Evolutionary conservation across 2,329 filamentous ascomycete genomes (phyloP), one percentile per base, ranked within the genome.

Genomic region (Bipolaris oryzae): DNA sequence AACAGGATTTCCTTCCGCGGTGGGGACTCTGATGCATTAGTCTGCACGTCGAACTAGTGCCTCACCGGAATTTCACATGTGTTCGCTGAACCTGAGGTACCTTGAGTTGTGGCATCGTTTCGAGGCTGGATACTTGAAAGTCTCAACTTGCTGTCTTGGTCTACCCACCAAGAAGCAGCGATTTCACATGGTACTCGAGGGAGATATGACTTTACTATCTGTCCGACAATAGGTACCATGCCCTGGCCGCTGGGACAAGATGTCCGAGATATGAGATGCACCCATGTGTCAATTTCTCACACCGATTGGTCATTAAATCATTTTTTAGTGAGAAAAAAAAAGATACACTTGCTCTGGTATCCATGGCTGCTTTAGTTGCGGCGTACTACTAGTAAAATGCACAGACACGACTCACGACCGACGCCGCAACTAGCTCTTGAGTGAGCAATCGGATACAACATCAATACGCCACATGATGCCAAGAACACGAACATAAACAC

Each of bases 331-430:
- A 34, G 31, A 25, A 20, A 18, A 28, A 37, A n/a, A 43, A n/a
- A 23, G 46, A 47, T 18, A 45, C 18, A 18, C 43, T 16, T 10
- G 20, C 23, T 44, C 33, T 25, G 13, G 34, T n/a, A 15, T 37
- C 38, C 31, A 49, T 34, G 21, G 18, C 28, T 6, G 38, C 52
- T 28, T 16, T 55, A 55, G 52, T 20, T 52, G 48, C 53, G 45
- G 53, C 31, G 15, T 25, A 53, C 28, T 31, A 13, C 28, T 31
- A 31, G 10, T 31, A 31, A 13, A 31, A 31, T 31, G 43, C 53
- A 47, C 53, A 53, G 18, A 35, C 47, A 42, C 41, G 42, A 53
- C 35, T 50, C 53, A 56, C 43, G 48, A 56, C 53, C 53, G 48
- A 47, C 53, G 49, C 52, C 53, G 48, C 33, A 41, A 52, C 50